phyloP scores from a whole-genome alignment of 768 basidiomycete genomes.

The Pseudohyphozyma bogoriensis region DNA sequence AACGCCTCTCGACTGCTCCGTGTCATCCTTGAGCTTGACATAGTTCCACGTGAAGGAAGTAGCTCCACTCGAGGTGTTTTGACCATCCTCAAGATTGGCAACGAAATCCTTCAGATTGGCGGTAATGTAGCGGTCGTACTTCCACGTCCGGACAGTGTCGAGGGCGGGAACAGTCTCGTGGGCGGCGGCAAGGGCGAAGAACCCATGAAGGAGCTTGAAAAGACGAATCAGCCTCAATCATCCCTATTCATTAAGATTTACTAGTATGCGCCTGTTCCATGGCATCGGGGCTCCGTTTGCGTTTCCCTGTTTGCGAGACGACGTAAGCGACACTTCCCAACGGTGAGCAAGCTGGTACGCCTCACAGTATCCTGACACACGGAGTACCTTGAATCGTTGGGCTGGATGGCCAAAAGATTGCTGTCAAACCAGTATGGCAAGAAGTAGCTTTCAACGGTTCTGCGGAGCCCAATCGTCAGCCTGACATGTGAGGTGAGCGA shows the following conservation, averaged over 20 bases:
- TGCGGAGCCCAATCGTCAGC: background rate
- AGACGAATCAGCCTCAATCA: background rate
- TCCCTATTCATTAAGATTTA: background rate
- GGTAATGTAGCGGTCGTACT: constrained; percentile 6
- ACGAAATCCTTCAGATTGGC: constrained; percentile 14
- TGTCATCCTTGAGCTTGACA: constrained; percentile 1
- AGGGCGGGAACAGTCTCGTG: constrained; percentile 13
- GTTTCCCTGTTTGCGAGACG: background rate
- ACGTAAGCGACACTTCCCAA: no score
- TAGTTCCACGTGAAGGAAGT: constrained; percentile 15
- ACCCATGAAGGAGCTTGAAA: constrained; percentile 10
- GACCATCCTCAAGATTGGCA: constrained; percentile 5
- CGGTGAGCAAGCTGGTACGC: background rate
- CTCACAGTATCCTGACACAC: background rate
- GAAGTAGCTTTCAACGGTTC: constrained; percentile 23
- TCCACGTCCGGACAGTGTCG: background rate
- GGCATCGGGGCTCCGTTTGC: constrained; percentile 8
- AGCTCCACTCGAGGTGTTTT: background rate
- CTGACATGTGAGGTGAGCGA: background rate
- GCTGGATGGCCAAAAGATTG: constrained; percentile 14
- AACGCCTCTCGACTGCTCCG: constrained; percentile 12
- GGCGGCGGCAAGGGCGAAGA: constrained; percentile 14
- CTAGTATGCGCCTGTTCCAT: constrained; percentile 18
- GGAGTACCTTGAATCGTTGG: constrained; percentile 8
- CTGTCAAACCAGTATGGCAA: constrained; percentile 15